Evolutionary conservation across 2,329 filamentous ascomycete genomes (phyloP), one percentile per base, ranked within the genome.

Genomic region (Thyridium curvatum): DNA sequence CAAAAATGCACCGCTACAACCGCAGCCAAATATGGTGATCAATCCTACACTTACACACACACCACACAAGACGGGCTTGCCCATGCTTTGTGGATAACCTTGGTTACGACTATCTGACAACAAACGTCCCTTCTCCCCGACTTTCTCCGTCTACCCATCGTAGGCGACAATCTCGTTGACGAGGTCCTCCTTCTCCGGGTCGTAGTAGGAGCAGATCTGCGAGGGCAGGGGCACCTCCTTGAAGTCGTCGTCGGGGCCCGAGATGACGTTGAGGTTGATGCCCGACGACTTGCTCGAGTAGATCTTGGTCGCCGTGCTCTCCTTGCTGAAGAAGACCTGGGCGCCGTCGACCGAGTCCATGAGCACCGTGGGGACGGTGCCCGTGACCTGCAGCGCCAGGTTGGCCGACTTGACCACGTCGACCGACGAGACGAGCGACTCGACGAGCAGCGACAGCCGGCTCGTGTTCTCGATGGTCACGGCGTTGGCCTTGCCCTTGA

Each of bases 131-230:
- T n/a, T n/a, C n/a, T n/a, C n/a, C n/a, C n/a, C n/a, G n/a, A 38
- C 36, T 15, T 32, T 40, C 21, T 30, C 17, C 33, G n/a, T n/a
- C 49, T 72, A 96, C 41, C 91, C 90, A 46, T 86, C 80, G 66
- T 97, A 91, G 54, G 93, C 89, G 14, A 98, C 93, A 60, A 98
- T 97, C 73, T 97, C 91, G 55, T 81, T 95, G 18, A 91, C 76
- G 46, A 97, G 58, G 47, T 84, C 79, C 16, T 86, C 85, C 62
- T 88, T 77, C 37, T 58, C 69, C 61, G 82, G 58, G 41, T 86
- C 68, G 77, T 72, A 74, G 72, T 86, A 71, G 56, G 88, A 78
- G 61, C 88, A 81, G 54, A 96, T 85, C 70, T 98, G 93, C 55
- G 90, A 87, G 0, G 93, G 93, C 43, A 97, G 62, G 1, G 93